These are phyloP conservation scores for Phytopythium cucurbitacearum DNA, from an alignment of 352 stramenopile species.

Conservation along the genomic window DNA sequence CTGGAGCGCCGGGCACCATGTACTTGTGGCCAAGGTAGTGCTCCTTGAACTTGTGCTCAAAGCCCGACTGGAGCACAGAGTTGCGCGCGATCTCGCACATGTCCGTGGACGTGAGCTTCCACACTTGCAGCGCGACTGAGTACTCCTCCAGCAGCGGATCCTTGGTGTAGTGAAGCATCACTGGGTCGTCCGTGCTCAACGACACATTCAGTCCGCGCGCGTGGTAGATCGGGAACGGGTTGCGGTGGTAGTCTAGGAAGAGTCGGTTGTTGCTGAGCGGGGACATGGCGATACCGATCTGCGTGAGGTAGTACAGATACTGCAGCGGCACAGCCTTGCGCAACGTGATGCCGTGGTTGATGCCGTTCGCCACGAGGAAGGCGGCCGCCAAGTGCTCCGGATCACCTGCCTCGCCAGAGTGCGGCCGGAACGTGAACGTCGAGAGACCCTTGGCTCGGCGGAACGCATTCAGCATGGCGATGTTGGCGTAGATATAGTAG, in stretches of 20 bases:
- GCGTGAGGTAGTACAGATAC: slow-evolving; percentile 99
- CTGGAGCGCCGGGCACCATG: slow-evolving; percentile 51
- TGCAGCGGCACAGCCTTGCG: slow-evolving; percentile 95
- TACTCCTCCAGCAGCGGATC: slow-evolving; percentile 97
- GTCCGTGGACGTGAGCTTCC: slow-evolving; percentile 95
- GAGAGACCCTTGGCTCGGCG: slow-evolving; percentile 80
- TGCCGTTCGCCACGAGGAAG: slow-evolving; percentile 89
- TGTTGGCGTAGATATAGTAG: slow-evolving; percentile 98
- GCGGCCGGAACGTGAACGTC: slow-evolving; percentile 97
- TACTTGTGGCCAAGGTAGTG: slow-evolving; percentile 96
- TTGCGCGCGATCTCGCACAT: slow-evolving; percentile 98
- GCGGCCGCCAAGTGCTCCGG: slow-evolving; percentile 93
- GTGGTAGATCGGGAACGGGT: slow-evolving; percentile 95
- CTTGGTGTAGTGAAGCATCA: slow-evolving; percentile 99
- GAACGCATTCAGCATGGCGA: slow-evolving; percentile 95
- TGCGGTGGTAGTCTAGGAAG: slow-evolving; percentile 94
- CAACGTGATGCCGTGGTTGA: slow-evolving; percentile 99
- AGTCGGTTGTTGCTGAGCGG: slow-evolving; percentile 95
- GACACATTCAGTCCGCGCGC: slow-evolving; percentile 96
- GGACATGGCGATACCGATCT: slow-evolving; percentile 94
- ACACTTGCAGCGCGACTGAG: slow-evolving; percentile 90
- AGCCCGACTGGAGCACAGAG: slow-evolving; percentile 97
- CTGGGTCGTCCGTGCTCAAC: slow-evolving; percentile 97
- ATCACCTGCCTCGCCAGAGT: slow-evolving; percentile 97
- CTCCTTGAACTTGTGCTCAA: slow-evolving; percentile 97